Percentiles rank a stretch among this genome's conserved stretches.
Conservation (phyloP, 495 filamentous ascomycete genomes). For the Poronia punctata region DNA sequence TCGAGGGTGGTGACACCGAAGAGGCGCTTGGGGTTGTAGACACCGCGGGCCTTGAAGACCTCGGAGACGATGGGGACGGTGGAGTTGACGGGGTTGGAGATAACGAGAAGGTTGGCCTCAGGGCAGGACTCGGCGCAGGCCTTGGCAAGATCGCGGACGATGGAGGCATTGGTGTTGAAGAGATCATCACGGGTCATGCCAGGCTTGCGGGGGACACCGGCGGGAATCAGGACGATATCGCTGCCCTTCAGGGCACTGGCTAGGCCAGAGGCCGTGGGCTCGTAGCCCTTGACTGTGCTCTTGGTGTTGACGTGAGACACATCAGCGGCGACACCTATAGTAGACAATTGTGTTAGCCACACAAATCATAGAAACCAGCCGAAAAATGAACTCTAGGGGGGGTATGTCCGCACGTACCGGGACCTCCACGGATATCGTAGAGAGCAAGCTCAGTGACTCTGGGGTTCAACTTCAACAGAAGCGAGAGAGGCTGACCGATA, state of each 20-base stretch:
- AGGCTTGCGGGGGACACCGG: conserved; percentile 97
- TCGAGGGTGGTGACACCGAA: conserved; percentile 99
- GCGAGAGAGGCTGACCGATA: conserved; percentile 95
- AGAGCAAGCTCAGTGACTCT: conserved; percentile 83
- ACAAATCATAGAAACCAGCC: no score
- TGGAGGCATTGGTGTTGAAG: conserved; percentile 99
- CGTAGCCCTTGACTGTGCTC: conserved; percentile 86
- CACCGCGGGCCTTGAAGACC: conserved; percentile 85
- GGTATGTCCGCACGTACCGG: conserved; percentile 78
- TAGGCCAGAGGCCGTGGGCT: conserved; percentile 67
- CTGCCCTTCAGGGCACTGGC: conserved; percentile 70
- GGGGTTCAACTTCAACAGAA: conserved; percentile 97
- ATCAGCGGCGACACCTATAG: conserved; percentile 98
- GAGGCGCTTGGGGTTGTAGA: conserved; percentile 97
- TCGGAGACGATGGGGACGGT: conserved; percentile 96
- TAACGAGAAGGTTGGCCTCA: conserved; percentile 92
- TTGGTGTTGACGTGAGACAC: conserved; percentile 98
- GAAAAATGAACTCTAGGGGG: no score
- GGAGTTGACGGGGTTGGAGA: conserved; percentile 98
- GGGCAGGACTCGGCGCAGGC: conserved; percentile 81
- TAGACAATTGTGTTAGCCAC: no score
- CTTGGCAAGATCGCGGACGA: conserved; percentile 97
- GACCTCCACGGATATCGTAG: conserved; percentile 92
- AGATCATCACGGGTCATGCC: conserved; percentile 99
- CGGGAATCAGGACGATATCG: conserved; percentile 94